Evolutionary conservation across 78 protist species (phyloP).

Genomic region (Guillardia theta): DNA sequence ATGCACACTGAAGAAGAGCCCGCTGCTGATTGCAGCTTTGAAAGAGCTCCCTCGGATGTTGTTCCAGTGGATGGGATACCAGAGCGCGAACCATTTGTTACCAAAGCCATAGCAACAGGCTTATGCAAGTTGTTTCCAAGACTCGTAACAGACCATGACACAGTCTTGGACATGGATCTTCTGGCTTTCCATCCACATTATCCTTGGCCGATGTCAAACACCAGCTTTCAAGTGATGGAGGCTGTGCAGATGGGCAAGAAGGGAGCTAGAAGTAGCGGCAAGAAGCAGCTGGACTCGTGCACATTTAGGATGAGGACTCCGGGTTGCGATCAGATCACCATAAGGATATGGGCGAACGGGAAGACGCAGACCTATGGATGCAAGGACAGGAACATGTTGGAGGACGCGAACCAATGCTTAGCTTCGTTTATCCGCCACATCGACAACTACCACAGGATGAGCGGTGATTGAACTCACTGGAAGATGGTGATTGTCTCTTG

Average conservation of each 20-base stretch:
- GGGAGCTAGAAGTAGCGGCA: neutral
- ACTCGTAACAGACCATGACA: neutral
- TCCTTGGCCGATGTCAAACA: neutral
- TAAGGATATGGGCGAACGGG: neutral
- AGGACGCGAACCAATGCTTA: neutral
- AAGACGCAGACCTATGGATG: neutral
- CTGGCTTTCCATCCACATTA: neutral
- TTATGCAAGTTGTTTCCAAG: neutral
- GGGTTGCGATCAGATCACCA: neutral
- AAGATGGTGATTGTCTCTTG: no score
- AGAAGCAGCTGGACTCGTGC: neutral
- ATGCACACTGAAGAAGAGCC: neutral
- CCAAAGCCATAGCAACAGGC: neutral
- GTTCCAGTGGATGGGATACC: no score
- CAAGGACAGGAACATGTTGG: neutral
- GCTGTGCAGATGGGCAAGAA: neutral
- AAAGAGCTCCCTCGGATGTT: no score
- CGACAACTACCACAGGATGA: no score
- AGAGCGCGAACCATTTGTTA: neutral
- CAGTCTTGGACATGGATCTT: neutral
- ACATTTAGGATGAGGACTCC: neutral
- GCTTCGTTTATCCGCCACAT: no score
- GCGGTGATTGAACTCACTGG: no score
- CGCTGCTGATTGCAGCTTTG: no score
- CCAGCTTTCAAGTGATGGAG: neutral